Base-by-base conservation (phyloP, 371 early-diverging fungal species). In the Mucor circinelloides region DNA sequence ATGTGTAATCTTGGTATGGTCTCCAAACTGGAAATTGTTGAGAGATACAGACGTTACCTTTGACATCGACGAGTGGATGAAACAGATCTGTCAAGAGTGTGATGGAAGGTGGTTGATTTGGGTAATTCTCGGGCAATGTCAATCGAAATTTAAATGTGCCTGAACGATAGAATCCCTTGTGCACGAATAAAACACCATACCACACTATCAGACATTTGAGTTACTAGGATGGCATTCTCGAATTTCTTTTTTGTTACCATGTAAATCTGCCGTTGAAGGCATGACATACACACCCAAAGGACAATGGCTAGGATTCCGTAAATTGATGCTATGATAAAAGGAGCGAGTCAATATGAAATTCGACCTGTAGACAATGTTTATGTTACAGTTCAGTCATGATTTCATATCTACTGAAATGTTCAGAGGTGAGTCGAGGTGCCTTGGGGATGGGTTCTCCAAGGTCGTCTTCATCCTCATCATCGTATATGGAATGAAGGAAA, bases 121-220 rank as follows among this genome's bases (percentile, higher is more conserved):
- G 99, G 66, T 93, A 93, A 27, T 88, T 87, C 32, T 85, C 81
- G 15, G 98, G 99, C 48, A 98, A 95, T 36, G 85, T 76, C 73
- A 99, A 79, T 60, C 90, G 81, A 78, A 97, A 98, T 71, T 94
- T 94, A 81, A 98, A 94, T 12, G 97, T 94, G 3, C 95, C 99
- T 67, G 93, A 91, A 56, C 91, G 89, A 81, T 97, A 99, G 71
- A 90, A 91, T 27, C 95, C 96, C 64, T 91, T 88, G 74, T 95
- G 94, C 19, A 95, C 82, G 73, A 95, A 95, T 30, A 94, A 63
- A 1, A 90, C 90, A 3, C 94, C 97, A 70, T 90, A 88, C 96
- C 95, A 95, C 50, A 86, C 92, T 91, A 30, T 13, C 38, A 25
- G 54, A 27, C 6, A 23, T 34, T 10, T 10, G 9, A 34, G 34